phyloP scores from a whole-genome alignment of 2,329 filamentous ascomycete species.

The Colletotrichum sp. region DNA sequence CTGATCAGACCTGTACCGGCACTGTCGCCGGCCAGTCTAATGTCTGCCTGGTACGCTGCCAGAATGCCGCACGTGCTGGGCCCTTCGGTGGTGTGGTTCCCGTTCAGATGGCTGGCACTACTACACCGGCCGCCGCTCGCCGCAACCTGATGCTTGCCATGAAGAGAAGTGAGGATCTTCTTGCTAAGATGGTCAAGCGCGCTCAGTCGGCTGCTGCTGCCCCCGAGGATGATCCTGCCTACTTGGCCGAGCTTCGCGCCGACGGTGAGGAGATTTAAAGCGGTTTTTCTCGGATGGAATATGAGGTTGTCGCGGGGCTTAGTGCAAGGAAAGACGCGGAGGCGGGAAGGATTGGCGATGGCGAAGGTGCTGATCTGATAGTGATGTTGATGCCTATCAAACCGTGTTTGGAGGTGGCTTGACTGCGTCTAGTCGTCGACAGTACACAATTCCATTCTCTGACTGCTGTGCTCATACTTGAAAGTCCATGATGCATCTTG shows the following conservation, averaged over 20 bases:
- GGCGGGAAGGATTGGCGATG: not conserved
- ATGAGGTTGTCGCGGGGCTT: not conserved
- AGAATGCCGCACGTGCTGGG: slow-evolving; percentile 64
- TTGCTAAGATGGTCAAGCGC: slow-evolving; percentile 26
- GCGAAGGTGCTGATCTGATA: not conserved
- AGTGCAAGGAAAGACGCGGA: not conserved
- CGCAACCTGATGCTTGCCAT: slow-evolving; percentile 29
- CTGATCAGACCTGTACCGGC: slow-evolving; percentile 61
- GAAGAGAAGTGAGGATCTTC: slow-evolving; percentile 27
- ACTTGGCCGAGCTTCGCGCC: slow-evolving; percentile 24
- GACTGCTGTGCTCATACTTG: not conserved
- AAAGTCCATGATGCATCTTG: not conserved
- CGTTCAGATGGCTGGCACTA: slow-evolving; percentile 49
- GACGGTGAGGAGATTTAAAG: slow-evolving; percentile 26
- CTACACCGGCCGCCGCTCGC: slow-evolving; percentile 25
- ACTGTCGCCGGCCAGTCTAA: slow-evolving; percentile 63
- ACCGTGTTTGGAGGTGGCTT: not conserved
- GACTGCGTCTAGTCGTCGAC: slow-evolving; percentile 8
- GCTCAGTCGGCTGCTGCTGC: slow-evolving; percentile 16
- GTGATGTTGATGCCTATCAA: not conserved
- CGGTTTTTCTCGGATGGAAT: not conserved
- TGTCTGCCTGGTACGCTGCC: slow-evolving; percentile 67
- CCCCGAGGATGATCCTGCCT: slow-evolving; percentile 15
- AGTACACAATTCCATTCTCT: slow-evolving; percentile 14
- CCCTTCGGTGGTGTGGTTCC: slow-evolving; percentile 68